Base-by-base conservation (phyloP, 441 rosid species). In the Populus hybrid region DNA sequence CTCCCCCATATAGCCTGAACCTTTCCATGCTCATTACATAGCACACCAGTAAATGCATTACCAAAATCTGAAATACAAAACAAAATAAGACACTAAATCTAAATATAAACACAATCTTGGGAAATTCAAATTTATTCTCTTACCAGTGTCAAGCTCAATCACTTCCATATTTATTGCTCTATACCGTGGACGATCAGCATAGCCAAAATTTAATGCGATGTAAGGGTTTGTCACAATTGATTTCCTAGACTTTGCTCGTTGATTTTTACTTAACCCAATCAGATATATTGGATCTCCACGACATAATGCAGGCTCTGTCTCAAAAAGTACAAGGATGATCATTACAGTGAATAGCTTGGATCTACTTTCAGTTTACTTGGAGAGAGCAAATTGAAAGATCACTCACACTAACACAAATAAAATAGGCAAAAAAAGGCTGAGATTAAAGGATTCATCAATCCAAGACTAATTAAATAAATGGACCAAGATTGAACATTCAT, bases 1-100 rank as follows among this genome's bases (percentile, higher is more conserved):
- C 98, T 89, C 81, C 91, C 99, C 99, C 99, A 96, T 63, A 96
- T 82, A 80, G 99, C 99, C 82, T 90, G 93, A 77, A 96, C 95
- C 85, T 91, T 87, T 85, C 98, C 99, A 16, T 50, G 92, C 89
- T 92, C 95, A 88, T 93, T 92, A 75, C 95, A 86, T 77, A 96
- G 87, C 76, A 93, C 98, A 42, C 99, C 99, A 24, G 98, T 92
- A 83, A 94, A 93, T 61, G 97, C 75, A 88, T 93, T 89, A 70
- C 98, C 99, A 90, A 94, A 94, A 89, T 93, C 98, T 94, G 92
- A 78, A 82, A 84, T 67, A 79, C 46, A 66, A 57, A 59, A 81
- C 34, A 70, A 20, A 24, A 65, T 78, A 8, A 76, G 77, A 71
- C 54, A 81, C 64, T 64, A 72, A 72, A 73, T 54, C 64, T 64